A percentile compares a stretch with the other conserved stretches of the same genome.
Evolutionary conservation across 345 rosid genomes (phyloP).

Genomic region (Trapa incisa): DNA sequence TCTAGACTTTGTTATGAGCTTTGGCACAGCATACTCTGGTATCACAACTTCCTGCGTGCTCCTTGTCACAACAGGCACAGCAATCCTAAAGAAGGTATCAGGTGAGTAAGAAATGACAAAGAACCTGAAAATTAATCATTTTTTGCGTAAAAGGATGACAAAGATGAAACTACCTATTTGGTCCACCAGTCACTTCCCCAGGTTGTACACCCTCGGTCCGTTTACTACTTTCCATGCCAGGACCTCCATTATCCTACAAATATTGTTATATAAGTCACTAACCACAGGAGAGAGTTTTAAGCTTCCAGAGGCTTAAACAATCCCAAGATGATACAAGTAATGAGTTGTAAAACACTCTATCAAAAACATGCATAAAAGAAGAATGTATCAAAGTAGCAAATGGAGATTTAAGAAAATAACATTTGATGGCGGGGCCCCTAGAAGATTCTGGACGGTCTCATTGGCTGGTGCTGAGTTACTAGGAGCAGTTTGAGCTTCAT

Average conservation of each 20-base stretch:
- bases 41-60: slow-evolving; percentile 88
- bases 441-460: slow-evolving; percentile 28
- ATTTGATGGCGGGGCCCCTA: slow-evolving; percentile 35
- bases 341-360: not conserved
- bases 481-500: slow-evolving; percentile 33
- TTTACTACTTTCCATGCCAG: slow-evolving; percentile 34
- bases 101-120: not conserved
- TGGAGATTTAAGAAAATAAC: slow-evolving; percentile 18
- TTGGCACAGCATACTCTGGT: slow-evolving; percentile 74
- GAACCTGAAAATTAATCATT: not conserved
- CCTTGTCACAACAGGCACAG: slow-evolving; percentile 81
- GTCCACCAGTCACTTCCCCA: slow-evolving; percentile 40
- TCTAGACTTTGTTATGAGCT: slow-evolving; percentile 78
- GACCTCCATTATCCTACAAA: slow-evolving; percentile 52
- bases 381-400: not conserved
- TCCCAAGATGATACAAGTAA: not conserved
- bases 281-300: not conserved
- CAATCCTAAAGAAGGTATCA: slow-evolving; percentile 25
- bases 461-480: slow-evolving; percentile 22
- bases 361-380: not conserved
- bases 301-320: not conserved
- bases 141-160: not conserved
- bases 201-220: slow-evolving; percentile 55
- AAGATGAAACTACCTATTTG: slow-evolving; percentile 41
- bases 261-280: not conserved